phyloP scores from a whole-genome alignment of 768 basidiomycete species.

The Boletus sp. region DNA sequence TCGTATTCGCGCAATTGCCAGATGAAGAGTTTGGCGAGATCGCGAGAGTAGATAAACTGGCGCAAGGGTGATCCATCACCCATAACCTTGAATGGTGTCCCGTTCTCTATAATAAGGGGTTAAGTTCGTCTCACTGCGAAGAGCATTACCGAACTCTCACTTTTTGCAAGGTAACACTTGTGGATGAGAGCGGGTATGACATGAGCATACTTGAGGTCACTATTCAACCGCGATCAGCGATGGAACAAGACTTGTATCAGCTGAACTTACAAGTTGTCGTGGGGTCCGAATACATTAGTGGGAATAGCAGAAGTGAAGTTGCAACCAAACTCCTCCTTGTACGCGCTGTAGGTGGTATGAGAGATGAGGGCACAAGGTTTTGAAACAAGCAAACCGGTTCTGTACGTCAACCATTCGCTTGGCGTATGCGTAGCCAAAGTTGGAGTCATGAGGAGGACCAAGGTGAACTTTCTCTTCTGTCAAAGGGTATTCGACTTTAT shows the following conservation, averaged over 20 bases:
- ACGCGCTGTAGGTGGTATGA: slow-evolving; percentile 57
- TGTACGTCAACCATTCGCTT: slow-evolving; percentile 95
- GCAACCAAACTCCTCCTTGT: slow-evolving; percentile 92
- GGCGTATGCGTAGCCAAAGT: slow-evolving; percentile 96
- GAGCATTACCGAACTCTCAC: slow-evolving; percentile 38
- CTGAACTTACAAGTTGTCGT: slow-evolving; percentile 81
- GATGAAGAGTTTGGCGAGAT: slow-evolving; percentile 93
- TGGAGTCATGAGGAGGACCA: slow-evolving; percentile 90
- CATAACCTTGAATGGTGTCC: slow-evolving; percentile 80
- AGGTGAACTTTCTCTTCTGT: slow-evolving; percentile 91
- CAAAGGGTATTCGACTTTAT: slow-evolving; percentile 90
- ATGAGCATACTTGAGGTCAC: slow-evolving; percentile 87
- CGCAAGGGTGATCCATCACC: slow-evolving; percentile 91
- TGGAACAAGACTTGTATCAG: neutral
- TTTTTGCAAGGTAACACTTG: slow-evolving; percentile 89
- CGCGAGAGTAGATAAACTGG: slow-evolving; percentile 97
- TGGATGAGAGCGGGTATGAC: slow-evolving; percentile 95
- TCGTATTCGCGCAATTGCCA: slow-evolving; percentile 91
- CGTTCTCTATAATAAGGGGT: slow-evolving; percentile 53
- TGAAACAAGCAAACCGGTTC: slow-evolving; percentile 66
- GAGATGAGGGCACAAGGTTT: neutral
- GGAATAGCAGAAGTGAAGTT: slow-evolving; percentile 97
- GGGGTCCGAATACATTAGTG: slow-evolving; percentile 93
- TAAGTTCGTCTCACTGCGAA: neutral
- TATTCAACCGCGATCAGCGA: slow-evolving; percentile 29